Base-by-base conservation (phyloP, 1,284 basidiomycete genomes). In the Papiliotrema nemorosa region DNA sequence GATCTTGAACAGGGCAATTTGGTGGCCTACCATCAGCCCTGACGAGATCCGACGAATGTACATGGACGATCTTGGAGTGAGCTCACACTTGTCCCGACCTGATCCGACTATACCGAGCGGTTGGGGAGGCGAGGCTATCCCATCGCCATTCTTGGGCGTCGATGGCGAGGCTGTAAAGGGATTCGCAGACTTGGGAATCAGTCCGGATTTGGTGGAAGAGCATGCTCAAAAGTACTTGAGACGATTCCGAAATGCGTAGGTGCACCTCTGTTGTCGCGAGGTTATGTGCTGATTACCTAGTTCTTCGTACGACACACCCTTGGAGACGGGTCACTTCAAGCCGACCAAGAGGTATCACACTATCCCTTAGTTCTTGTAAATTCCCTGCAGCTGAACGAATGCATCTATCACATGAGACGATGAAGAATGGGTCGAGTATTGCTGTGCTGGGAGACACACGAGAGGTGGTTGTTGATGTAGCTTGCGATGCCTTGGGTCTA, bases 1-100 rank as follows among this genome's bases (percentile, higher is more conserved):
- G 60, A 72, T 81, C 26, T 81, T 84, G 38, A 88, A 97, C 75
- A 70, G 77, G 3, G 79, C 83, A 0, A 41, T 80, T 14, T 98
- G 92, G 93, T 98, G 93, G 93, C 93, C 92, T 16, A 83, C 88
- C 52, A 79, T 97, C 54, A 85, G 82, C 69, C 88, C 90, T 1
- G 94, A 98, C 74, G 93, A 97, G 76, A 85, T 98, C 25, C 81
- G 82, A 64, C 80, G 94, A 64, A 83, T 90, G 58, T 96, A 83
- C 76, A 84, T 97, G 59, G 81, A 93, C 76, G 94, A 97, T 74
- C 60, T 69, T 47, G 67, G 67, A 35, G 66, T 69, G 69, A 79
- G 44, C 81, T 85, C 38, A 81, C 85, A 73, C 84, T 84, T 84
- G 79, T 81, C 61, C 73, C 42, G 44, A 21, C 43, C 52, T 54